Base-by-base conservation (phyloP, 2,329 filamentous ascomycete species). In the Diplocarpon mali region DNA sequence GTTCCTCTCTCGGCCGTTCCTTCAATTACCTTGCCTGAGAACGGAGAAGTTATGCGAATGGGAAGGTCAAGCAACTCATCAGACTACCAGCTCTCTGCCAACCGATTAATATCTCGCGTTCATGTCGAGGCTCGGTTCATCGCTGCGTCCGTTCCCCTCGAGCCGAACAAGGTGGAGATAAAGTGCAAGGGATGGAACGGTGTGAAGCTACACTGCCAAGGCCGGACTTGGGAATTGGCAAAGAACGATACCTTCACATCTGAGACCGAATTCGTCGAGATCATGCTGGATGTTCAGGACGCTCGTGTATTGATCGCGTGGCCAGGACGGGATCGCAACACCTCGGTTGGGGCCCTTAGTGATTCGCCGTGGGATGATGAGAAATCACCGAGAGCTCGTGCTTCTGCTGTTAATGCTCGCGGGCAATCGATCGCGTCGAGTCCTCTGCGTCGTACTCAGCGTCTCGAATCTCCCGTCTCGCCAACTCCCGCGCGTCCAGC, bases 121-220 rank as follows among this genome's bases (percentile, higher is more conserved):
- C 92, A 98, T 62, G 84, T 95, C 64, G 83, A 86, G 66, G 89
- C 88, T 51, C 77, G 80, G 42, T 98, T 89, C 64, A 76, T 90
- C 51, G 73, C 83, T 16, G 78, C 85, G 11, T 67, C 73, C 15
- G 72, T 76, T 44, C 75, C 75, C 5, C 73, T 85, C 57, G 79
- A 85, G 55, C 73, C 78, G 50, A 85, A 84, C 62, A 82, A 79
- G 64, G 77, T 98, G 38, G 85, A 95, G 64, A 83, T 98, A 57
- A 74, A 86, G 58, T 98, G 92, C 70, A 77, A 84, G 59, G 92
- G 92, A 16, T 96, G 90, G 90, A 98, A 98, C 64, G 92, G 92
- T 13, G 72, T 92, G 53, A 94, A 87, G 68, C 68, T 98, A 55
- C 88, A 95, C 67, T 95, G 87, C 69, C 83, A 90, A 65, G 87